Base-by-base conservation (phyloP, 805 yeast species). In the Cyberlindnera nakhonratchasimensis region DNA sequence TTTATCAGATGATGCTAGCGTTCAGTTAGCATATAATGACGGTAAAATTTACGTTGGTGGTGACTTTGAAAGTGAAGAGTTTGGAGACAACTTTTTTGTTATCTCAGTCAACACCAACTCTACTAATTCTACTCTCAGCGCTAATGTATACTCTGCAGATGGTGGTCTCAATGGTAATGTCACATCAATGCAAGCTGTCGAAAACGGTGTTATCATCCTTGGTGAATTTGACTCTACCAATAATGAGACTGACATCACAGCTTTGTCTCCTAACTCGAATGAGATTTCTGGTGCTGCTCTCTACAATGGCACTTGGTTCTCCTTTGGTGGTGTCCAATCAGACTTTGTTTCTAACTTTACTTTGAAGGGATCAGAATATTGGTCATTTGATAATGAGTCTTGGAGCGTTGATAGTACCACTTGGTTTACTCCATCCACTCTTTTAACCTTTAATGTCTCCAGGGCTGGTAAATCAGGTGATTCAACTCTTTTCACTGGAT, bases 31-130 rank as follows among this genome's bases (percentile, higher is more conserved):
- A 4, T 31, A 57, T 3, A 49, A 59, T 24, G 65, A 69, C 23
- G 53, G 65, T 2, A 48, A 63, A 1, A 47, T 79, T 12, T 62
- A 63, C 24, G 52, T 81, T 39, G 74, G 76, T 5, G 88, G 86
- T 39, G 69, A 69, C 16, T 71, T 74, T 45, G 53, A 61, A 2
- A 60, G 71, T 5, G 39, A 51, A 0, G 32, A 34, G 6, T 55
- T 61, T 31, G 69, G 73, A 29, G 65, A 64, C 17, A 66, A 71
- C 45, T 59, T 77, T 22, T 51, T 72, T 2, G 58, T 55, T 2
- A 40, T 69, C 3, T 48, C 58, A 4, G 42, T 71, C 5, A 33
- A 43, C 8, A 17, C 16, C 5, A 42, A 52, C 2, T 50, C 57
- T 30, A 47, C 56, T 7, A 46, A 36, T n/a, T 25, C 37, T 9